phyloP scores from a whole-genome alignment of 129 eudicot species.

The Smallanthus sonchifolius region DNA sequence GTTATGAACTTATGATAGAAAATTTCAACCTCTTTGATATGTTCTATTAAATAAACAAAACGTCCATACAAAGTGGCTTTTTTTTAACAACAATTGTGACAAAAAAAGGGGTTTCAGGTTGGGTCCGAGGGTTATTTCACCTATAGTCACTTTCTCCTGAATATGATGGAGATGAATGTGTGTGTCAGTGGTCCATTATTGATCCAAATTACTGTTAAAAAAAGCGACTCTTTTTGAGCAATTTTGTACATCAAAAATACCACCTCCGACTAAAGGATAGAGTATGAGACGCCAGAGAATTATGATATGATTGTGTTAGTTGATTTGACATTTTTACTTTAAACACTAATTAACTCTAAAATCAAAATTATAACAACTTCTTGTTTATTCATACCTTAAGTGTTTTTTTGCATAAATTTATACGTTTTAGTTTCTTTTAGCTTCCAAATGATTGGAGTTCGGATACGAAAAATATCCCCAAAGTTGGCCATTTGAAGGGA shows the following conservation, averaged over 20 bases:
- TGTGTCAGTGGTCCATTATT: too few species aligned
- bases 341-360: neutral
- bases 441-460: neutral
- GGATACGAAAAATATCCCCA: neutral
- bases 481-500: neutral
- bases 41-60: too few species aligned
- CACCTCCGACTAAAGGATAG: neutral
- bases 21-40: too few species aligned
- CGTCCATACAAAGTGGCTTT: neutral
- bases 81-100: too few species aligned
- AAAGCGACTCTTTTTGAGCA: neutral
- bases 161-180: too few species aligned
- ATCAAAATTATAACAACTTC: neutral
- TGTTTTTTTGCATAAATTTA: neutral
- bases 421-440: neutral
- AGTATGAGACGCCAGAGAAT: neutral
- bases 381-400: neutral
- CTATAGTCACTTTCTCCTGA: too few species aligned
- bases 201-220: too few species aligned
- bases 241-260: neutral
- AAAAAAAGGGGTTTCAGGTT: too few species aligned
- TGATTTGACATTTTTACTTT: neutral
- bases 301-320: neutral
- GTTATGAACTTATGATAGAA: too few species aligned
- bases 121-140: too few species aligned